Base-by-base conservation (phyloP, 2,329 filamentous ascomycete genomes). In the Arthrobotrys entomopaga region DNA sequence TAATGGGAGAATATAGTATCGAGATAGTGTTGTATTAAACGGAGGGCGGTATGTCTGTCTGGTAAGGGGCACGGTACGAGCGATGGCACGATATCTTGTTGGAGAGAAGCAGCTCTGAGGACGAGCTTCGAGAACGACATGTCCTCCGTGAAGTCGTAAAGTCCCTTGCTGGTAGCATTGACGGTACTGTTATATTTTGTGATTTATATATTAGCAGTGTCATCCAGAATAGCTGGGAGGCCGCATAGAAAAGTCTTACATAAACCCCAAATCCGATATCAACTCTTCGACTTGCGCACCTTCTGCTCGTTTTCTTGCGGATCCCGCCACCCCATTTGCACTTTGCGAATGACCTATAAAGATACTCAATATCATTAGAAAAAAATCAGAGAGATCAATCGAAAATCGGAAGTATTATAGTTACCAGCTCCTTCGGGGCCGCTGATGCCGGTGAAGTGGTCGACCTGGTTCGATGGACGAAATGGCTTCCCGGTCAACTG, bases 101-200 rank as follows among this genome's bases (percentile, higher is more conserved):
- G 65, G 8, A 75, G 6, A 87, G 84, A 79, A 93, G 91, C 89
- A 4, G 94, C 91, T n/a, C 91, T 91, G 26, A 97, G 83, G 22
- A 97, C 90, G 19, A 98, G 86, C 40, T 92, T 89, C 24, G 93
- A 92, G 84, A 97, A 97, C 0, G 93, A 97, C 87, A 97, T 96
- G 79, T 92, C 92, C 73, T 88, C 90, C 29, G 91, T 89, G 69
- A 93, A 92, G 7, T 92, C 90, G 80, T 96, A 92, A 80, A 97
- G 97, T 81, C 98, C 95, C 79, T 93, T 87, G 0, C 93, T 94
- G 0, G 93, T 97, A 26, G 95, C 93, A 83, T 97, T 96, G 79
- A 99, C 92, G 3, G 94, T 92, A 65, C 92, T 95, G 78, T 48
- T 40, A 15, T n/a, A 5, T 34, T 1, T 70, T 38, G 42, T 80